These are phyloP conservation scores for Kazachstania kunashirensis DNA, from an alignment of 805 yeast genomes.

Conservation along the genomic window DNA sequence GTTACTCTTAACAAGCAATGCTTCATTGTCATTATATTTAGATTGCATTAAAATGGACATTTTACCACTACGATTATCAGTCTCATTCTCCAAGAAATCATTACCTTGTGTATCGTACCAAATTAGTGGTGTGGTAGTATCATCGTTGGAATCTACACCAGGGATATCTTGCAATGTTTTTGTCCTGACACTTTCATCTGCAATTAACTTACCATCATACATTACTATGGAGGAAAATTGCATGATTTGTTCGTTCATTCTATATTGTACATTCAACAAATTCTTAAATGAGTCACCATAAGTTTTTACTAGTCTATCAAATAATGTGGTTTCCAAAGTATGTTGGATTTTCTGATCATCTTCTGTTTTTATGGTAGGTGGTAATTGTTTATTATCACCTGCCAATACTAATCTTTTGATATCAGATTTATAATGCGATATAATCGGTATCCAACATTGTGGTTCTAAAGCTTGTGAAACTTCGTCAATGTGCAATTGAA, in stretches of 20 bases:
- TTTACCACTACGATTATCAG: conserved; percentile 8
- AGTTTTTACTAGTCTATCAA: conserved; percentile 61
- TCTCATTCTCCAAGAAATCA: conserved; percentile 55
- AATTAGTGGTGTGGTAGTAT: conserved; percentile 45
- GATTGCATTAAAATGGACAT: conserved; percentile 14
- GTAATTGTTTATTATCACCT: conserved; percentile 86
- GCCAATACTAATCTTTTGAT: conserved; percentile 63
- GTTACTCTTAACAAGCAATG: conserved; percentile 49
- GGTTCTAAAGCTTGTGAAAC: conserved; percentile 92
- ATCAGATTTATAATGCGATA: conserved; percentile 45
- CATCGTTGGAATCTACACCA: conserved; percentile 40
- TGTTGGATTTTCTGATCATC: conserved; percentile 35
- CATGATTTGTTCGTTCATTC: conserved; percentile 80
- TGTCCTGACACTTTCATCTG: conserved; percentile 48
- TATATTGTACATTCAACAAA: conserved; percentile 67
- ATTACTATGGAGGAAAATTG: conserved; percentile 58
- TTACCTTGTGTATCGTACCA: conserved; percentile 97
- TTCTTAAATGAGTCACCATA: conserved; percentile 41
- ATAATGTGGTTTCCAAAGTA: conserved; percentile 54
- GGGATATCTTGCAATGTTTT: conserved; percentile 49
- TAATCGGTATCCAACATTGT: conserved; percentile 90
- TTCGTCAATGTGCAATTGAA: conserved; percentile 83
- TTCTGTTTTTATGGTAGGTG: conserved; percentile 74
- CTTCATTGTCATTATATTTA: conserved; percentile 72
- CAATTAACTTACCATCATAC: conserved; percentile 53